A percentile compares a stretch with the other conserved stretches of the same genome.
Conservation (phyloP, 164 flowering plant genomes). For the Santalum album region DNA sequence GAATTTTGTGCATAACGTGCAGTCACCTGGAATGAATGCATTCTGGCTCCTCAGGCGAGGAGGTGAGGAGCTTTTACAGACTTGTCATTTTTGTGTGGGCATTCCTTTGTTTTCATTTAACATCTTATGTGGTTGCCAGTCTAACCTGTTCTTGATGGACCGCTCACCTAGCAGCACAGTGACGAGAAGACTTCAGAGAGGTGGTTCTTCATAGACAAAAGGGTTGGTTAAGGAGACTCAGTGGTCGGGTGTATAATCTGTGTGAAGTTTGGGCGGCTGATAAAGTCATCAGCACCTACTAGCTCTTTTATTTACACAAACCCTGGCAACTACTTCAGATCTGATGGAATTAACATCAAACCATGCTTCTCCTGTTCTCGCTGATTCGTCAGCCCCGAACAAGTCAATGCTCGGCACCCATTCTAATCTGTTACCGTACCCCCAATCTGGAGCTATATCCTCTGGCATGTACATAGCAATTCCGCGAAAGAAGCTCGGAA, state of each 20-base stretch:
- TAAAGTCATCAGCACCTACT: background rate
- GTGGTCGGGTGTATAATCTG: background rate
- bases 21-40: too few species aligned
- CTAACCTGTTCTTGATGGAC: conserved; percentile 45
- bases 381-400: conserved; percentile 55
- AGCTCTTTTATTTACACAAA: background rate
- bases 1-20: too few species aligned
- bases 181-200: conserved; percentile 54
- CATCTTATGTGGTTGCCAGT: conserved; percentile 13
- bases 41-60: too few species aligned
- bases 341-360: conserved; percentile 43
- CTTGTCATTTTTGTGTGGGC: background rate
- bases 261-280: background rate
- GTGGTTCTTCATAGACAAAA: conserved; percentile 70
- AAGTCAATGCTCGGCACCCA: conserved; percentile 60
- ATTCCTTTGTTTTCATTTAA: background rate
- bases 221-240: conserved; percentile 29
- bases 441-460: conserved; percentile 28
- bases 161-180: conserved; percentile 33
- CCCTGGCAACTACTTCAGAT: conserved; percentile 8
- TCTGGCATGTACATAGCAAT: conserved; percentile 21
- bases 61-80: too few species aligned
- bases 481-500: conserved; percentile 49
- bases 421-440: conserved; percentile 35
- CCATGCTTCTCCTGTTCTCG: conserved; percentile 57